Percentiles rank a stretch among this genome's conserved stretches.
These are phyloP conservation scores for Apophysomyces sp. DNA, from an alignment of 371 early-diverging fungal species.

Conservation along the genomic window DNA sequence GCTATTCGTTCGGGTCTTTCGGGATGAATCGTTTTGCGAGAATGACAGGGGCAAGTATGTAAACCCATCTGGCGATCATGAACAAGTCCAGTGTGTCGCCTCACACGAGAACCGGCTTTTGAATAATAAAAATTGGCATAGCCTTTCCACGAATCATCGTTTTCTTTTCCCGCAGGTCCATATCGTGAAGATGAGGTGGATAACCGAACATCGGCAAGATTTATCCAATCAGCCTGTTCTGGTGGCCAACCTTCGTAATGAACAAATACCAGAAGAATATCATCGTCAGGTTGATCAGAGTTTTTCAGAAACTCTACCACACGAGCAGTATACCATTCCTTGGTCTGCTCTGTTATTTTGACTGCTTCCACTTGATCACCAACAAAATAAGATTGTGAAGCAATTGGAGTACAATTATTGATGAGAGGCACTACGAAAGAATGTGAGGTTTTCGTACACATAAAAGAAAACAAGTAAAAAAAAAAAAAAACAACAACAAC, in stretches of 20 bases:
- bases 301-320: conserved; percentile 31
- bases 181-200: conserved; percentile 19
- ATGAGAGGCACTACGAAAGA: not conserved
- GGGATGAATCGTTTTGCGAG: conserved; percentile 58
- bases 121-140: conserved; percentile 58
- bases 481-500: not conserved
- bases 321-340: conserved; percentile 45
- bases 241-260: conserved; percentile 66
- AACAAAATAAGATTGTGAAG: conserved; percentile 18
- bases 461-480: not conserved
- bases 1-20: conserved; percentile 62
- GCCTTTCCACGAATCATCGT: conserved; percentile 50
- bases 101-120: conserved; percentile 38
- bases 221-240: conserved; percentile 63
- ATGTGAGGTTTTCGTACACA: not conserved
- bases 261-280: conserved; percentile 34
- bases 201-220: conserved; percentile 32
- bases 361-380: conserved; percentile 46
- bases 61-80: conserved; percentile 58
- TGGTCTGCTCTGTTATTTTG: conserved; percentile 30
- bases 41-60: conserved; percentile 61
- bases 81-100: conserved; percentile 59
- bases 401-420: conserved; percentile 5
- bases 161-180: conserved; percentile 55
- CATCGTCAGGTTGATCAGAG: not conserved